Conservation (phyloP, 768 basidiomycete genomes). For the Pleurotus cornucopiae region DNA sequence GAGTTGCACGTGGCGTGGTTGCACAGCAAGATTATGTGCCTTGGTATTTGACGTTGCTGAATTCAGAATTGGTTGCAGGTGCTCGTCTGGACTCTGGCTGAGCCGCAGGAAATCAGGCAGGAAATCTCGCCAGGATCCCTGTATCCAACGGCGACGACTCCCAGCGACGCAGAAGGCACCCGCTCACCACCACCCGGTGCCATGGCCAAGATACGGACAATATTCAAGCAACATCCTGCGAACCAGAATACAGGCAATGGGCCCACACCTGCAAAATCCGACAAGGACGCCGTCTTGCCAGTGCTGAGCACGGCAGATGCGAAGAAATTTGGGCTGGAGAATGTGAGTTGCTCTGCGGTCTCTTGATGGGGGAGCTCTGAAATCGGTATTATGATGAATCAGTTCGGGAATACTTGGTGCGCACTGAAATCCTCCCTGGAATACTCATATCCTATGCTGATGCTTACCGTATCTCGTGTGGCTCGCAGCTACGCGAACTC, state of each 20-base stretch:
- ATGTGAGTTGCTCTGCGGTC: slow-evolving; percentile 54
- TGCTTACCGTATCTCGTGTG: slow-evolving; percentile 2
- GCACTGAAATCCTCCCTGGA: slow-evolving; percentile 11
- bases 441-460: background rate
- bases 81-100: slow-evolving; percentile 3
- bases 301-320: slow-evolving; percentile 57
- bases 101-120: background rate
- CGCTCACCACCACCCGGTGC: slow-evolving; percentile 2
- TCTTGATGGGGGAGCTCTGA: slow-evolving; percentile 6
- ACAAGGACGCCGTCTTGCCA: slow-evolving; percentile 26
- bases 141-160: slow-evolving; percentile 8
- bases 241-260: slow-evolving; percentile 17
- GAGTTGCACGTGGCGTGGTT: background rate
- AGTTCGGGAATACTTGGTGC: slow-evolving; percentile 98
- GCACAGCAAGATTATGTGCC: slow-evolving; percentile 9
- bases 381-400: slow-evolving; percentile 7
- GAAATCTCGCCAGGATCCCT: background rate
- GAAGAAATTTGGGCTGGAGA: slow-evolving; percentile 95
- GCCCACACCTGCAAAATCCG: slow-evolving; percentile 18
- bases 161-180: slow-evolving; percentile 6
- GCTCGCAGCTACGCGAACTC: slow-evolving; percentile 89
- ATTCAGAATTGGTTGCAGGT: slow-evolving; percentile 6
- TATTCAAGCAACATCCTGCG: slow-evolving; percentile 15
- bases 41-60: slow-evolving; percentile 8
- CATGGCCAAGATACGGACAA: slow-evolving; percentile 19